Conservation (phyloP, 2,329 filamentous ascomycete genomes). For the Colletotrichum phormii region DNA sequence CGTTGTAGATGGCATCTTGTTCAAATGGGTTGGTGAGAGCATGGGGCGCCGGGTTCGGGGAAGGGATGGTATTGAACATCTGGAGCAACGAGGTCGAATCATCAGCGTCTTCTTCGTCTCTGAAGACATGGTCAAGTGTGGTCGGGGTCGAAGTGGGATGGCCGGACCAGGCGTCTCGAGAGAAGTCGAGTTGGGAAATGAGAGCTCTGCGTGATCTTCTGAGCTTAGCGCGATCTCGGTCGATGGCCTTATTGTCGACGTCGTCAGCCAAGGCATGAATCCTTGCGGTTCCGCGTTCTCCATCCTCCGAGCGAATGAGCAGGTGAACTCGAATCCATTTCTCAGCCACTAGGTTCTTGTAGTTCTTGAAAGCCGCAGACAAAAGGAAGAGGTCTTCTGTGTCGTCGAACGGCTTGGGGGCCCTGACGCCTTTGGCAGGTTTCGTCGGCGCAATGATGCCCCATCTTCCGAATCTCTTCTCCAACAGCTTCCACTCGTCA, state of each 20-base stretch:
- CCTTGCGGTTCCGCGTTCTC: conserved; percentile 53
- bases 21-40: conserved; percentile 61
- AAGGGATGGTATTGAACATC: conserved; percentile 79
- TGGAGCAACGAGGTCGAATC: conserved; percentile 69
- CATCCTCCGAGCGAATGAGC: conserved; percentile 37
- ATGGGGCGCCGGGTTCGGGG: conserved; percentile 69
- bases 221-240: conserved; percentile 58
- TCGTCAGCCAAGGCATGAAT: conserved; percentile 77
- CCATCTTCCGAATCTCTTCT: conserved; percentile 8
- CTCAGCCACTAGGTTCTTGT: conserved; percentile 47
- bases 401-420: not conserved
- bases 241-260: conserved; percentile 63
- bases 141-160: not conserved
- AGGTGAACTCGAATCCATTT: conserved; percentile 60
- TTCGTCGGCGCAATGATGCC: conserved; percentile 24
- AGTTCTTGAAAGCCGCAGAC: conserved; percentile 43
- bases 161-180: conserved; percentile 66
- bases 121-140: conserved; percentile 26
- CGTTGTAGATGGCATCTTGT: conserved; percentile 63
- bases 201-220: conserved; percentile 59
- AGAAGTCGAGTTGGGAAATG: conserved; percentile 66
- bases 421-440: not conserved
- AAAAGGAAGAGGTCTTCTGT: conserved; percentile 40
- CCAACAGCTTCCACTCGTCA: conserved; percentile 15
- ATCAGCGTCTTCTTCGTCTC: conserved; percentile 48